A percentile compares a stretch with the other conserved stretches of the same genome.
Conservation (phyloP, 2,329 filamentous ascomycete species). For the Diplocarpon mali region DNA sequence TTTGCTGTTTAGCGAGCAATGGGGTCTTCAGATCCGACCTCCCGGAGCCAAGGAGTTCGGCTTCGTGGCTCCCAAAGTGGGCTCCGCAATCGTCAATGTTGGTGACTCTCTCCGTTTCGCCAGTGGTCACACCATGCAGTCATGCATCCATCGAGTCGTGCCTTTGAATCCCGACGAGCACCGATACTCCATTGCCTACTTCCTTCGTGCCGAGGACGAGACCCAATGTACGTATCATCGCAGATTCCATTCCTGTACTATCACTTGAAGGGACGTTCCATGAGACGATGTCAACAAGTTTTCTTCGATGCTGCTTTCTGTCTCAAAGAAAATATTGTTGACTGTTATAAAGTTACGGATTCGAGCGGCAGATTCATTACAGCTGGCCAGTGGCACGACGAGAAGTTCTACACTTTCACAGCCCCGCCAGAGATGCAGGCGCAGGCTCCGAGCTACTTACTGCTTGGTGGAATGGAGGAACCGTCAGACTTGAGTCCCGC, state of each 20-base stretch:
- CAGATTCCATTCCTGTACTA: too few relatives aligned
- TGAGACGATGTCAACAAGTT: too few relatives aligned
- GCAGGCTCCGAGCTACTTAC: constrained; percentile 37
- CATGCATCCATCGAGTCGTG: constrained; percentile 47
- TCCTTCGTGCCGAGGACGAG: constrained; percentile 44
- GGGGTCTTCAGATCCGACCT: constrained; percentile 45
- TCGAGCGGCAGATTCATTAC: constrained; percentile 38
- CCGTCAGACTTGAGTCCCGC: constrained; percentile 18
- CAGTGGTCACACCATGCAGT: constrained; percentile 40
- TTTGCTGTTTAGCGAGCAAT: constrained; percentile 43
- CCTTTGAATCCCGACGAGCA: constrained; percentile 40
- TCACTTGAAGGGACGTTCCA: too few relatives aligned
- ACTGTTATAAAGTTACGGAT: constrained; percentile 31
- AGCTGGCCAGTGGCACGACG: constrained; percentile 42
- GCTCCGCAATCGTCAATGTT: constrained; percentile 45
- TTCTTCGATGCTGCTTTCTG: too few relatives aligned
- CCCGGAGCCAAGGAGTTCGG: constrained; percentile 33
- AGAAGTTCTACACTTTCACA: constrained; percentile 40
- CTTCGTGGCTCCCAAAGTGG: constrained; percentile 40
- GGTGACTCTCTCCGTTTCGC: constrained; percentile 48
- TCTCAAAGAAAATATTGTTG: too few relatives aligned
- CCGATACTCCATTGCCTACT: constrained; percentile 48
- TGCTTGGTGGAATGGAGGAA: constrained; percentile 40
- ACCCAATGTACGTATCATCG: constrained; percentile 31
- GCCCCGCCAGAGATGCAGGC: constrained; percentile 32